Evolutionary conservation across 805 yeast species (phyloP), one percentile per base, ranked within the genome.

Genomic region (Cyberlindnera euphorbiiphila): DNA sequence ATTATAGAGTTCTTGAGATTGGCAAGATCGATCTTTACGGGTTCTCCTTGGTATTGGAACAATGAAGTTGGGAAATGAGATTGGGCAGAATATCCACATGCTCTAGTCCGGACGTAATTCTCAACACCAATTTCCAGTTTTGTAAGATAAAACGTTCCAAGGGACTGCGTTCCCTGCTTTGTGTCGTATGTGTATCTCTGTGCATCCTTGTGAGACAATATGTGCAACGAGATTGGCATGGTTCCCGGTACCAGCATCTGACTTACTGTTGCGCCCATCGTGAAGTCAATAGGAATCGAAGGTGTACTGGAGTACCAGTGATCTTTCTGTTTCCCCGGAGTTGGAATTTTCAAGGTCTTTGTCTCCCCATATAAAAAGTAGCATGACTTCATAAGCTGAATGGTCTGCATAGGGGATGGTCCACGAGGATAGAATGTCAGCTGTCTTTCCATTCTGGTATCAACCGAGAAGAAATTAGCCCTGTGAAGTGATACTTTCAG

Each of bases 401-500:
- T 21, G 3, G 41, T 41, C 17, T 41, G 29, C 2, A 28, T 6
- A 7, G 36, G n/a, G 2, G 43, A 16, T 9, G 45, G 43, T 5
- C 47, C 47, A 9, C 33, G 26, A 18, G 42, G 45, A 21, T 9
- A 25, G 5, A 40, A 18, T n/a, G 17, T 24, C 36, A 44, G 16
- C 4, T 19, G 20, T 17, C 38, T 32, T 17, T 12, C 39, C 38
- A 37, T 22, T 15, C 45, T 34, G 5, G 45, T 37, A 9, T 39
- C 34, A 11, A 38, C 17, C 4, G 45, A 34, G 37, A 44, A 38
- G 39, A 44, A 32, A 5, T 30, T 30, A 16, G 39, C 32, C 18
- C 38, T 37, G 28, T 44, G 47, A 4, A 44, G 28, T 1, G 47
- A 44, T 6, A 34, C 37, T 26, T 44, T 44, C 23, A 44, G 32